Conservation (phyloP, 371 early-diverging fungal genomes). For the Rhizopus sp. region DNA sequence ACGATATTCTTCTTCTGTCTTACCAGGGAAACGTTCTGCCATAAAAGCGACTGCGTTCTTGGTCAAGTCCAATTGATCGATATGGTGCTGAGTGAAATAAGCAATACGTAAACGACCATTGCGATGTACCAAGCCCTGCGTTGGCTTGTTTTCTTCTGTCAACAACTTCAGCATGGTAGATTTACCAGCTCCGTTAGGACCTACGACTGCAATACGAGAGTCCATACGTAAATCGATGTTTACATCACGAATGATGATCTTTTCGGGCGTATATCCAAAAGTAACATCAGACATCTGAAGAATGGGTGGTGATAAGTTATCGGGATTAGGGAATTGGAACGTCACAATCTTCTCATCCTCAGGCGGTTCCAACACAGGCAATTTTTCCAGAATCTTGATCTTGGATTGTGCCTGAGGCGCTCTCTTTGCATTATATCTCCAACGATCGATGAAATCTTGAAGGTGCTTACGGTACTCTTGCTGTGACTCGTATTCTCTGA, state of each 20-base stretch:
- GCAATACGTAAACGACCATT: conserved; percentile 95
- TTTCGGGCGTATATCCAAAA: conserved; percentile 81
- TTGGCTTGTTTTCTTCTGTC: conserved; percentile 81
- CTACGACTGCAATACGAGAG: conserved; percentile 95
- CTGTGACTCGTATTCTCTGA: conserved; percentile 95
- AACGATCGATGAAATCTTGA: conserved; percentile 98
- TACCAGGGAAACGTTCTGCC: conserved; percentile 85
- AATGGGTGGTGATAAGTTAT: conserved; percentile 85
- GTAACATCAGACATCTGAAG: conserved; percentile 90
- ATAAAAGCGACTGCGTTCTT: conserved; percentile 88
- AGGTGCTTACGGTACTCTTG: conserved; percentile 90
- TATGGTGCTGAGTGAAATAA: conserved; percentile 98
- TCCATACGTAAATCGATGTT: conserved; percentile 95
- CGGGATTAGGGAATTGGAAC: conserved; percentile 93
- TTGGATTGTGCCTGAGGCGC: conserved; percentile 98
- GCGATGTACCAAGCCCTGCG: conserved; percentile 79
- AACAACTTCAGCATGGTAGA: conserved; percentile 90
- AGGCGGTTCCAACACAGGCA: conserved; percentile 90
- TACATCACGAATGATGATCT: conserved; percentile 76
- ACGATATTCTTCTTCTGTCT: conserved; percentile 94
- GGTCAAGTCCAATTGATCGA: conserved; percentile 91
- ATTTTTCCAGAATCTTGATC: conserved; percentile 97
- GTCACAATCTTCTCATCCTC: conserved; percentile 83
- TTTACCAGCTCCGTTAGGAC: conserved; percentile 89
- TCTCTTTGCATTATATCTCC: conserved; percentile 98